phyloP scores from a whole-genome alignment of 164 flowering plant genomes.

The Aristolochia fimbriata region DNA sequence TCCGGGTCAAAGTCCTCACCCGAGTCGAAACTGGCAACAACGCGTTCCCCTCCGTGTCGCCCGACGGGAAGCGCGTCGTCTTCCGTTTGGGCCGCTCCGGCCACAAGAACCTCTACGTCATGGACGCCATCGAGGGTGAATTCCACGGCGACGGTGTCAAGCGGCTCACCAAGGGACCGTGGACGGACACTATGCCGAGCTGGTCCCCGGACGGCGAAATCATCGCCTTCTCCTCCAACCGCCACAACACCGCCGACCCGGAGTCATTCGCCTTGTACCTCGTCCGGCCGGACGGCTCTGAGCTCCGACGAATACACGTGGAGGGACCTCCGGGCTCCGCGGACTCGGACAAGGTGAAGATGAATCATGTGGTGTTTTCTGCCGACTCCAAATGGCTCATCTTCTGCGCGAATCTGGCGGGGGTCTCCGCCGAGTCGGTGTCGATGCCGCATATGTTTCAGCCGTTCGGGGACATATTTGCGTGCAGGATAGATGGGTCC shows the following conservation, averaged over 20 bases:
- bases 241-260: conserved; percentile 37
- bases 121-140: conserved; percentile 72
- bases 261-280: conserved; percentile 34
- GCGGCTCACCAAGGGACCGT: conserved; percentile 66
- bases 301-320: conserved; percentile 12
- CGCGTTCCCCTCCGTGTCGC: conserved; percentile 80
- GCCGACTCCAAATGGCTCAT: conserved; percentile 59
- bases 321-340: conserved; percentile 19
- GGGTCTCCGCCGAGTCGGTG: conserved; percentile 71
- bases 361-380: conserved; percentile 75
- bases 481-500: conserved; percentile 59
- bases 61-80: conserved; percentile 62
- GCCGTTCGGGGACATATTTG: conserved; percentile 69
- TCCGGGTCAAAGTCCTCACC: conserved; percentile 46
- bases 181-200: conserved; percentile 91
- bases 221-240: conserved; percentile 78
- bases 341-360: conserved; percentile 52
- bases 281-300: conserved; percentile 13
- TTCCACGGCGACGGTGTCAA: conserved; percentile 40
- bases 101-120: conserved; percentile 60
- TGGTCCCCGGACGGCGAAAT: conserved; percentile 82
- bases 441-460: conserved; percentile 72
- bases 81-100: conserved; percentile 82
- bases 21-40: conserved; percentile 68
- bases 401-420: conserved; percentile 58